Base-by-base conservation (phyloP, 2,329 filamentous ascomycete species). In the Fusarium armeniacum region DNA sequence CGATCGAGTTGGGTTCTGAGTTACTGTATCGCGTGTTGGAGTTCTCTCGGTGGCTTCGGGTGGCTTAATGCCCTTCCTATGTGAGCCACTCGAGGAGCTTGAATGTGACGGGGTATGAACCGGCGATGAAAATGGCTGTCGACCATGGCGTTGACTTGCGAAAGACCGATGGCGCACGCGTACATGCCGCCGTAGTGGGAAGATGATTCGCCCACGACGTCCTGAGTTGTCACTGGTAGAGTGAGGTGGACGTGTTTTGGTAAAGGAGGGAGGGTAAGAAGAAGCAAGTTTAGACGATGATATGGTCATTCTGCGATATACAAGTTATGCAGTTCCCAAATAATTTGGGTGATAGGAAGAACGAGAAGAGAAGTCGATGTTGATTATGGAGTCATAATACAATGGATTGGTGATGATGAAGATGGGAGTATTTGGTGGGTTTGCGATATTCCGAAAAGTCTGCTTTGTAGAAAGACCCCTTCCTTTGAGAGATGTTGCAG, bases 231-330 rank as follows among this genome's bases (percentile, higher is more conserved):
- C 52, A 13, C 63, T 65, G 35, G 45, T 52, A 22, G 63, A 46
- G 47, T 49, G 50, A 40, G 59, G 28, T 38, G 59, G 59, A 28
- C 56, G 56, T 52, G 50, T 69, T 43, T 45, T 66, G 18, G 64
- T 63, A 43, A 68, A 61, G n/a, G 65, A 58, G 57, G 71, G 58
- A 35, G 60, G 60, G 59, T 70, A 45, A 59, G 65, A 61, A 59
- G 68, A 65, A 56, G 75, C 71, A 24, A 71, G 61, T 44, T 76
- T 77, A 67, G 76, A 75, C 73, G 75, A 69, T 69, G 73, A 53
- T 32, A 68, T 58, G 68, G 68, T 69, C 78, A 81, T 80, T 46
- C 38, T 73, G 60, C 8, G 49, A 56, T 26, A 11, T 56, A 51
- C 43, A 58, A 55, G n/a, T 49, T 28, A 58, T 54, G 57, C 22